Evolutionary conservation across 2,329 filamentous ascomycete species (phyloP).

Genomic region (Monilinia vaccinii-corymbosi): DNA sequence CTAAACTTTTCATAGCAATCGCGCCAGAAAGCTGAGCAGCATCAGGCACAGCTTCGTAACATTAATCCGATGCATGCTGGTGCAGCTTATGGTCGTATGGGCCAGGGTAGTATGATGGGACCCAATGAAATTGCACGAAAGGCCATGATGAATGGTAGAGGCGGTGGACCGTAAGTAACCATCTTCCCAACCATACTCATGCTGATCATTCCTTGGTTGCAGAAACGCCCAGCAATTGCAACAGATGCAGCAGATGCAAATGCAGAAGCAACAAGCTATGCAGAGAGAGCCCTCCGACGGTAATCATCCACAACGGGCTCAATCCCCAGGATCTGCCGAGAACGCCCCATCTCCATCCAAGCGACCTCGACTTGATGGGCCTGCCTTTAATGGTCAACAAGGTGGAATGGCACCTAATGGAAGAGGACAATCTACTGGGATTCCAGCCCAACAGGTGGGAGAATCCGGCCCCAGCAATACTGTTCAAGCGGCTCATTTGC

Average conservation of each 20-base stretch:
- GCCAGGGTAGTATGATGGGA: constrained; percentile 50
- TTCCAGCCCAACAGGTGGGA: constrained; percentile 58
- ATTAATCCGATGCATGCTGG: constrained; percentile 51
- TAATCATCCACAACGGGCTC: constrained; percentile 58
- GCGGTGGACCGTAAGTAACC: constrained; percentile 50
- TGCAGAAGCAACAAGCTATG: constrained; percentile 71
- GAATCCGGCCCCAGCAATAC: constrained; percentile 39
- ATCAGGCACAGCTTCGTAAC: constrained; percentile 67
- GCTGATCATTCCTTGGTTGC: neutral
- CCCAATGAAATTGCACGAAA: constrained; percentile 55
- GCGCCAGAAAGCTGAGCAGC: constrained; percentile 64
- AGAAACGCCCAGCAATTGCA: constrained; percentile 46
- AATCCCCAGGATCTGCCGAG: constrained; percentile 74
- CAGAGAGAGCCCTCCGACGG: constrained; percentile 81
- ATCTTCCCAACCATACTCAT: neutral
- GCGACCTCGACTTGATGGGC: constrained; percentile 70
- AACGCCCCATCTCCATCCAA: constrained; percentile 91
- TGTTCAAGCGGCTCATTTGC: constrained; percentile 49
- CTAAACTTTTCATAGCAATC: constrained; percentile 48
- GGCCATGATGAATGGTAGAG: constrained; percentile 65
- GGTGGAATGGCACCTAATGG: constrained; percentile 55
- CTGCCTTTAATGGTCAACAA: constrained; percentile 56
- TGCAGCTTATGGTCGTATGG: constrained; percentile 46
- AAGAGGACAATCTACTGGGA: constrained; percentile 53
- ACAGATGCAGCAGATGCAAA: constrained; percentile 62